Conservation (phyloP, 805 yeast genomes). For the Yarrowia keelungensis region DNA sequence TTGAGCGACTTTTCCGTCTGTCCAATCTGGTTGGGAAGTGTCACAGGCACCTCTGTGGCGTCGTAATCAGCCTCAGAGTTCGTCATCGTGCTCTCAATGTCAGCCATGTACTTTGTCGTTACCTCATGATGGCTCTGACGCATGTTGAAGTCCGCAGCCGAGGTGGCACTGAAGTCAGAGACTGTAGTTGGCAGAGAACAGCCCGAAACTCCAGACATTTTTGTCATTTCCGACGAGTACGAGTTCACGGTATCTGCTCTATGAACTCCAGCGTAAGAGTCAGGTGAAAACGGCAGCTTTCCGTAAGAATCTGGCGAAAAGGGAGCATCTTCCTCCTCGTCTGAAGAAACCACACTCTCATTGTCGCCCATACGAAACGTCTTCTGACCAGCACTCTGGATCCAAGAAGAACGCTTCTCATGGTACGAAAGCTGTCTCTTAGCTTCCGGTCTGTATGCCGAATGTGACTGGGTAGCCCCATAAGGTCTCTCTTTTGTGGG, state of each 20-base stretch:
- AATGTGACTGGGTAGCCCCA: not conserved
- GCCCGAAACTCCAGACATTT: conserved; percentile 29
- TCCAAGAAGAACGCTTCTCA: conserved; percentile 29
- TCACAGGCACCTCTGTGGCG: conserved; percentile 41
- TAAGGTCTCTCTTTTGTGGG: conserved; percentile 22
- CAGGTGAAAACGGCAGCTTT: conserved; percentile 9
- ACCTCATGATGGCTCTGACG: conserved; percentile 27
- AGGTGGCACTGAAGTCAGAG: conserved; percentile 16
- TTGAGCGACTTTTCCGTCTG: conserved; percentile 42
- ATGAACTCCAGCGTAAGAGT: conserved; percentile 26
- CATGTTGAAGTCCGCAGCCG: conserved; percentile 31
- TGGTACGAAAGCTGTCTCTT: conserved; percentile 38
- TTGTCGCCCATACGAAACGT: conserved; percentile 29
- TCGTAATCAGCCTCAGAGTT: conserved; percentile 1
- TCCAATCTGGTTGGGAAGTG: conserved; percentile 42
- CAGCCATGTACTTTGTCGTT: conserved; percentile 25
- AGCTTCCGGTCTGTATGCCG: not conserved
- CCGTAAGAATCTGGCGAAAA: conserved; percentile 29
- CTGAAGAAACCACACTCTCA: conserved; percentile 5
- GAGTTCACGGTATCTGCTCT: conserved; percentile 27
- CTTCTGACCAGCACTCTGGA: conserved; percentile 39
- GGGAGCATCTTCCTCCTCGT: conserved; percentile 15
- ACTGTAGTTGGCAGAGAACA: conserved; percentile 27
- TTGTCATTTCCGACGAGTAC: conserved; percentile 20
- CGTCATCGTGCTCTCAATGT: conserved; percentile 19